Base-by-base conservation (phyloP, 176 grass and related monocot genomes). In the Rhipidocladum racemiflorum region DNA sequence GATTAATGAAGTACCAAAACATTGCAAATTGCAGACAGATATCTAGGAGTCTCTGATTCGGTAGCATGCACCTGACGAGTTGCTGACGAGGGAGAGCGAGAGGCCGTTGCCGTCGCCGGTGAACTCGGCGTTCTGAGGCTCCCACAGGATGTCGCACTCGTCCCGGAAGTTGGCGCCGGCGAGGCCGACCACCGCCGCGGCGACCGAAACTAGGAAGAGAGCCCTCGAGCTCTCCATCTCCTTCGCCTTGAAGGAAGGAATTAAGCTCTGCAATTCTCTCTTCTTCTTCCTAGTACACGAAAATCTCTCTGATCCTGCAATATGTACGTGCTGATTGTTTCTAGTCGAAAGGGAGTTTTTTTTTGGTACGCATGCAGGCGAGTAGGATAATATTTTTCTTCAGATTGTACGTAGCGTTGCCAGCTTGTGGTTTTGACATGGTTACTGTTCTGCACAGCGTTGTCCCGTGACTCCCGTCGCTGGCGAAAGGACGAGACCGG, bases 111-210 rank as follows among this genome's bases (percentile, higher is more conserved):
- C 81, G 39, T 80, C 81, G 68, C 13, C 4, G 0, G 59, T 43
- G 76, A 84, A 80, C 61, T 1, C 30, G 21, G 87, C 81, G 75
- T 88, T 88, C 81, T 80, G 81, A 17, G 75, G 75, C 36, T 88
- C 60, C 87, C 87, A 88, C 2, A 76, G 28, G 69, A 88, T 84
- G 76, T 84, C 82, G 61, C 81, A 88, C 17, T 80, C 81, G 51
- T 75, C 76, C 17, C 32, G 51, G 81, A 88, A 88, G 70, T 56
- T 84, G 38, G 75, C 87, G 5, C 61, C 40, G 61, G 50, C 87
- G 4, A 84, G 51, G 12, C 81, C 75, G 16, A 72, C 29, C 29
- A 10, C 60, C 50, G 68, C 68, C 1, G 68, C 68, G 12, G 61
- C 68, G 17, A 79, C 8, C 35, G 20, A 61, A 6, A 34, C 23